Evolutionary conservation across 108 stramenopile species (phyloP).

Genomic region (Epipyxis sp.): DNA sequence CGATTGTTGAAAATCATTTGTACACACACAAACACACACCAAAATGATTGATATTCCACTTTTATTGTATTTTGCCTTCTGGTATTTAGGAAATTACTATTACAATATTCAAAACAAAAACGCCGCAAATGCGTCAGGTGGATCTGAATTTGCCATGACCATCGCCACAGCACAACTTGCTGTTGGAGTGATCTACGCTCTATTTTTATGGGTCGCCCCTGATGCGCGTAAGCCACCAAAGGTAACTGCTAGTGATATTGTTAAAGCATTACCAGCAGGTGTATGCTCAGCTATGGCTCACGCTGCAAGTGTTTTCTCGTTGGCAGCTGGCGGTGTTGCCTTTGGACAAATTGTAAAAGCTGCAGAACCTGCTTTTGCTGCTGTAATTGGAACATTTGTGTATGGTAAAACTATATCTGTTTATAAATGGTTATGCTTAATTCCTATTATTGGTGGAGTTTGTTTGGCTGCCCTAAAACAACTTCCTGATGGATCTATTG

Average conservation of each 20-base stretch:
- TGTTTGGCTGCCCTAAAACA: conserved; percentile 84
- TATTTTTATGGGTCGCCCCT: conserved; percentile 83
- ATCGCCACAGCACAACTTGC: conserved; percentile 70
- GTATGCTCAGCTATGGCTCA: conserved; percentile 88
- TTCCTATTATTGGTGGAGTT: conserved; percentile 85
- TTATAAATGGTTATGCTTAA: conserved; percentile 88
- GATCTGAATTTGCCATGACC: conserved; percentile 67
- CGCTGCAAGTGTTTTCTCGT: conserved; percentile 79
- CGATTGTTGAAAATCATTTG: no score
- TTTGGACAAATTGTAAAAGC: conserved; percentile 91
- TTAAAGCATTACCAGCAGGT: conserved; percentile 79
- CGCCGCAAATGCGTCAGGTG: conserved; percentile 59
- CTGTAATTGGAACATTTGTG: conserved; percentile 77
- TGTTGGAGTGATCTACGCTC: conserved; percentile 74
- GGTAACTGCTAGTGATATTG: conserved; percentile 67
- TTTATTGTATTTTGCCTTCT: conserved; percentile 75
- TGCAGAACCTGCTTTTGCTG: conserved; percentile 85
- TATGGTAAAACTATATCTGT: conserved; percentile 75
- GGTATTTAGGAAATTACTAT: conserved; percentile 90
- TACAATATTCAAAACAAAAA: conserved; percentile 52
- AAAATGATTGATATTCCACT: conserved; percentile 76
- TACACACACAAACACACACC: no score
- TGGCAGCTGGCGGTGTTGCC: conserved; percentile 82
- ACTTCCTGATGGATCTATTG: conserved; percentile 40
- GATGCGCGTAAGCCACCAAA: conserved; percentile 65